Evolutionary conservation across 1,139 yeast species (phyloP).

Genomic region (Suhomyces maxii): DNA sequence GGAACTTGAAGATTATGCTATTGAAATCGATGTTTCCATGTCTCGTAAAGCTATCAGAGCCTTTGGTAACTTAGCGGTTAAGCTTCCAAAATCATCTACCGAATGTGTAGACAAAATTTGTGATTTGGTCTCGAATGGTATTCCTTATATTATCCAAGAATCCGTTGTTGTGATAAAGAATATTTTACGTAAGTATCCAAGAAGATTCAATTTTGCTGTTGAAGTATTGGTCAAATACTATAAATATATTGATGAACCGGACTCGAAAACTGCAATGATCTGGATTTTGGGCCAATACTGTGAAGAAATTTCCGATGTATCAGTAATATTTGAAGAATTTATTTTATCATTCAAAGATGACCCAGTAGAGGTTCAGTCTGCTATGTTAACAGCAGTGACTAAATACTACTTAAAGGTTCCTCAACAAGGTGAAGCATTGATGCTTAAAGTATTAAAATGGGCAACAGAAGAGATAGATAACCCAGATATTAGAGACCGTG

Average conservation of each 20-base stretch:
- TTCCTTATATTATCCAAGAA: constrained; percentile 79
- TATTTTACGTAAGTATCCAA: constrained; percentile 74
- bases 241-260: constrained; percentile 66
- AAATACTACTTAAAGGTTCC: constrained; percentile 66
- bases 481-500: constrained; percentile 87
- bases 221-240: constrained; percentile 44
- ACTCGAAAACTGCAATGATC: constrained; percentile 72
- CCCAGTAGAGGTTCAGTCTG: constrained; percentile 69
- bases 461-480: constrained; percentile 74
- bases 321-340: constrained; percentile 46
- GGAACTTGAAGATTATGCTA: constrained; percentile 83
- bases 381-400: constrained; percentile 71
- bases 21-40: constrained; percentile 83
- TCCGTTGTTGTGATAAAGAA: constrained; percentile 74
- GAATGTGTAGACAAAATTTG: constrained; percentile 65
- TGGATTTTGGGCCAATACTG: constrained; percentile 86
- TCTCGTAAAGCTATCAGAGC: constrained; percentile 87
- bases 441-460: constrained; percentile 60
- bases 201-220: constrained; percentile 38
- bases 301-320: constrained; percentile 48
- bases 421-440: constrained; percentile 53
- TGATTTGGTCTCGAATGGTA: constrained; percentile 63
- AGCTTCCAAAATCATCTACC: constrained; percentile 55
- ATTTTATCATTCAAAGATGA: constrained; percentile 56
- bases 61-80: constrained; percentile 84